Base-by-base conservation (phyloP, 495 filamentous ascomycete genomes). In the Hypoxylon lienhwacheense region DNA sequence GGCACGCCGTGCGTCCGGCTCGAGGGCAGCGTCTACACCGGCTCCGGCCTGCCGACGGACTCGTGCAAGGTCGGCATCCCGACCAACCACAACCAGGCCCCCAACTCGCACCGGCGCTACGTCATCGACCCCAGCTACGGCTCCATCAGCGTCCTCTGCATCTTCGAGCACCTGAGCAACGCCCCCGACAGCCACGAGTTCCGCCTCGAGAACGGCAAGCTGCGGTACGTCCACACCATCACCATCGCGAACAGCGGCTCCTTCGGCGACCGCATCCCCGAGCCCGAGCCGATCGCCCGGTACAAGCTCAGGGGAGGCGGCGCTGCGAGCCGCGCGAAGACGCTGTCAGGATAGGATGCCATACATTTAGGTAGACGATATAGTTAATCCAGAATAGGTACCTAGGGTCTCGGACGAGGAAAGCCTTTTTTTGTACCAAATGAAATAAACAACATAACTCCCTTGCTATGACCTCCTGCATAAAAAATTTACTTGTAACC, bases 161-260 rank as follows among this genome's bases (percentile, higher is more conserved):
- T 72, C 32, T 76, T 69, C 59, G 66, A 73, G 46, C 71, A 73
- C 25, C 62, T 75, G 60, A 63, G 60, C 51, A 66, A 63, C 24
- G 73, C 71, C 5, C 66, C 70, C 0, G 73, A 75, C 24, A 68
- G 64, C 29, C 73, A 75, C 25, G 68, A 73, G 59, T 76, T 75
- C 43, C 62, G 73, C 7, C 33, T 76, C 0, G 72, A 76, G 55
- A 61, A 60, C 7, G 70, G 72, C 0, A 75, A 73, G 65, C 31
- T 76, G 19, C 54, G 73, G 5, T 76, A 70, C 29, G 31, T 75
- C 0, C 73, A 76, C 52, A 73, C 73, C 1, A 74, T 76, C 56
- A 75, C 73, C 1, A 64, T 61, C 19, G 63, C 63, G 1, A 36
- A 39, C 86, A 92, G 36, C 70, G 66, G 39, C 77, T 63, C 56